Conservation (phyloP, 129 eudicot species). For the Pittosporum tobira region DNA sequence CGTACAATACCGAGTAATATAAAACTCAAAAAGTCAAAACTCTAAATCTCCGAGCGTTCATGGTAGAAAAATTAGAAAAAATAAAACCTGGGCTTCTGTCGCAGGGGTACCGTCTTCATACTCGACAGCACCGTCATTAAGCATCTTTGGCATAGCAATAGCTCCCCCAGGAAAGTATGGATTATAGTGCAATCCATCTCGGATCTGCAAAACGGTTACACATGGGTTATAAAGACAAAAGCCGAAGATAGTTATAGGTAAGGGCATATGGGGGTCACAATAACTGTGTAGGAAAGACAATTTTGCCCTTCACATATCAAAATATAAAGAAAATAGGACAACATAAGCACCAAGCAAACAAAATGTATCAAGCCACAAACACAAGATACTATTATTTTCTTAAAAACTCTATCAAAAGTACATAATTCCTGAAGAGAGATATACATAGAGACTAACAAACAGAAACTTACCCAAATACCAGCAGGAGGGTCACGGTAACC, state of each 20-base stretch:
- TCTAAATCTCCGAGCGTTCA: neutral
- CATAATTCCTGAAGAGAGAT: neutral
- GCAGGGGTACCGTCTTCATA: constrained; percentile 98
- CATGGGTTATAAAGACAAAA: neutral
- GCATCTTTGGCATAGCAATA: constrained; percentile 99
- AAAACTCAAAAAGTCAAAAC: neutral
- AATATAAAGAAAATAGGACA: too few species aligned
- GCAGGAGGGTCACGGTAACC: constrained; percentile 98
- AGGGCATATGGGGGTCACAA: neutral
- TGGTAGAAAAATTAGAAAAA: neutral
- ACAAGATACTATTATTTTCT: neutral
- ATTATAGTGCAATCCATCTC: constrained; percentile 92
- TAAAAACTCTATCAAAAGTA: neutral
- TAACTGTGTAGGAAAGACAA: too few species aligned
- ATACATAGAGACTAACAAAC: neutral
- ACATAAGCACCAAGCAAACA: neutral
- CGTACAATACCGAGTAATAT: neutral
- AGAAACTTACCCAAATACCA: constrained; percentile 62
- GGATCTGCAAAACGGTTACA: constrained; percentile 37
- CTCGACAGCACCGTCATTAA: constrained; percentile 91
- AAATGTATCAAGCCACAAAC: neutral
- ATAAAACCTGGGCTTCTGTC: constrained; percentile 85
- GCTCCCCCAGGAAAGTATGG: constrained; percentile 99
- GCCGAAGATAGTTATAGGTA: neutral
- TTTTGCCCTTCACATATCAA: too few species aligned